These are phyloP conservation scores for Aureobasidium lini DNA, from an alignment of 2,329 filamentous ascomycete species.

Conservation along the genomic window DNA sequence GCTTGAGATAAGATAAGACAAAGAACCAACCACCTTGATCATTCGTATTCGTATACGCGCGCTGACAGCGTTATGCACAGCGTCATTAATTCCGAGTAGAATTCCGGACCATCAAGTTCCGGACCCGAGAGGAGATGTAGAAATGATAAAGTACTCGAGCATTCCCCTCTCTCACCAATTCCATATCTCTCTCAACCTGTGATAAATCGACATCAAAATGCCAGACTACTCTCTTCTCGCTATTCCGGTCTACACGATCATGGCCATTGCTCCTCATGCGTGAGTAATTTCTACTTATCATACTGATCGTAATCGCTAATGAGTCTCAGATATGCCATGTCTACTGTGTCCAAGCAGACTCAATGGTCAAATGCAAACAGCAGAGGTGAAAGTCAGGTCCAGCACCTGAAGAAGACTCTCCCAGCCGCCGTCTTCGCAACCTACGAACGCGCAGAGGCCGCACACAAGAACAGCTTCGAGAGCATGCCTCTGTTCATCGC, in stretches of 20 bases:
- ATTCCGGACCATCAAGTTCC: not conserved
- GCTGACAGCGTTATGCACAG: not conserved
- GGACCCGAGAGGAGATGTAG: not conserved
- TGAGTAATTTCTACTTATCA: constrained; percentile 25
- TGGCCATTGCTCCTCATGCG: constrained; percentile 35
- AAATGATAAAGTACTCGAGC: not conserved
- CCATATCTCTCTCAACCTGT: not conserved
- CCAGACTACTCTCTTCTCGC: constrained; percentile 36
- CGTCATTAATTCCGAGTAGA: not conserved
- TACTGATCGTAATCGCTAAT: not conserved
- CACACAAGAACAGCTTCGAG: constrained; percentile 41
- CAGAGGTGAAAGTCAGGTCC: constrained; percentile 28
- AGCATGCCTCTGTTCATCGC: constrained; percentile 39
- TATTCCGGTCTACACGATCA: constrained; percentile 38
- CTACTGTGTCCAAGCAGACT: constrained; percentile 26
- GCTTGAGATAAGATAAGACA: not conserved
- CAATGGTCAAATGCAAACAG: constrained; percentile 39
- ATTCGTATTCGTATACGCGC: not conserved
- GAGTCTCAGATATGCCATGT: constrained; percentile 24
- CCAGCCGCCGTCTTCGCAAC: constrained; percentile 30
- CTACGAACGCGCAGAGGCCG: constrained; percentile 39
- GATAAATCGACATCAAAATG: constrained; percentile 14
- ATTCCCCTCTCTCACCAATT: not conserved
- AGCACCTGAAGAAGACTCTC: constrained; percentile 31
- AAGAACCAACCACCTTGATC: not conserved